A percentile compares a stretch with the other conserved stretches of the same genome.
phyloP scores from a whole-genome alignment of 2,329 filamentous ascomycete genomes.

The Diplodia sapinea region DNA sequence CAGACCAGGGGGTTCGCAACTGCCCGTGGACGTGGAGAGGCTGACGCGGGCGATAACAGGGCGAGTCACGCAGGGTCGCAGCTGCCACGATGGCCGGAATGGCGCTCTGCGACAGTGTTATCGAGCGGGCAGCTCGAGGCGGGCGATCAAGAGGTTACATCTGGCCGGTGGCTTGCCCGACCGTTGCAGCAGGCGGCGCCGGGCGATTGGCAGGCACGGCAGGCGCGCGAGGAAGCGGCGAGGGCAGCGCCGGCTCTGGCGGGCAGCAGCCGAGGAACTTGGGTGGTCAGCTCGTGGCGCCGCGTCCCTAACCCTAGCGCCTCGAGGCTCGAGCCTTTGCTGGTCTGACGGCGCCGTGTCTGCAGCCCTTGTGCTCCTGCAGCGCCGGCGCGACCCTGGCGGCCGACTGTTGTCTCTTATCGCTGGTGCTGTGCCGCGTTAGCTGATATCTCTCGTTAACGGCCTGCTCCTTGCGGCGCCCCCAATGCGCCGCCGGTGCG shows the following conservation, averaged over 20 bases:
- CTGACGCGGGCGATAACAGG: not conserved
- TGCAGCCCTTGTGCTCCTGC: not conserved
- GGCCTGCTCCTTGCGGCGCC: slow-evolving; percentile 20
- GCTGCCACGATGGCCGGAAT: slow-evolving; percentile 18
- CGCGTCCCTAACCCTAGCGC: too few species aligned
- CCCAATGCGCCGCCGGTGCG: slow-evolving; percentile 10
- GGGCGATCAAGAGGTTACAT: slow-evolving; percentile 32
- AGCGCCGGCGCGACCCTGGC: slow-evolving; percentile 8
- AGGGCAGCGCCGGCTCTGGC: slow-evolving; percentile 13
- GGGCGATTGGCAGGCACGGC: not conserved
- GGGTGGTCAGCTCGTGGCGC: not conserved
- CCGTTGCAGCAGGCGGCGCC: slow-evolving; percentile 23
- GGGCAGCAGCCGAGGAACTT: not conserved
- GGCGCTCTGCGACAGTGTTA: slow-evolving; percentile 28
- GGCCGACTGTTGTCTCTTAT: slow-evolving; percentile 2
- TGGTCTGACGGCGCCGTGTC: too few species aligned
- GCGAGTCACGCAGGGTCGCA: slow-evolving; percentile 26
- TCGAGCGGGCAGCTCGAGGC: slow-evolving; percentile 4
- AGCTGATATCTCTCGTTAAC: slow-evolving; percentile 15
- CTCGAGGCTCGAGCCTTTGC: not conserved
- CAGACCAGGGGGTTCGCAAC: not conserved
- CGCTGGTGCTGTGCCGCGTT: slow-evolving; percentile 5
- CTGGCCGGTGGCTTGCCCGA: slow-evolving; percentile 18
- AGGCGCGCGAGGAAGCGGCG: not conserved
- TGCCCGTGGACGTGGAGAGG: too few species aligned